These are phyloP conservation scores for Cucurbita ficifolia DNA, from an alignment of 306 rosid species.

Conservation along the genomic window DNA sequence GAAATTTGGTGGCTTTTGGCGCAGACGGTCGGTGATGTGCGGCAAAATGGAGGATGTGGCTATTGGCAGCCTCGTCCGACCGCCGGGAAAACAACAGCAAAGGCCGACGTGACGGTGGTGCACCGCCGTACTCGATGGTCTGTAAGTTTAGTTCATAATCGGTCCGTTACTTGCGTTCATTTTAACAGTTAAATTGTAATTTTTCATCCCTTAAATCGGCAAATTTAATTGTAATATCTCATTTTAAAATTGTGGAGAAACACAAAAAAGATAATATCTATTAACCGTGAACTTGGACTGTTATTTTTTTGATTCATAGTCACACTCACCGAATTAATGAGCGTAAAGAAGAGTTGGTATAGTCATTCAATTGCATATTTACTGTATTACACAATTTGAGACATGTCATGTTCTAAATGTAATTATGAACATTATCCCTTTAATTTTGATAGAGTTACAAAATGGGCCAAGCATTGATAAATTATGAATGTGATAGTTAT, in stretches of 20 bases:
- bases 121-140: background rate
- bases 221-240: too few species aligned
- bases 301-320: background rate
- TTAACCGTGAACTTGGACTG: too few species aligned
- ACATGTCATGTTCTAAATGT: background rate
- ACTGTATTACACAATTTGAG: background rate
- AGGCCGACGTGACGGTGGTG: background rate
- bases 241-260: too few species aligned
- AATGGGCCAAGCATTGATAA: background rate
- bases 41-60: conserved; percentile 1
- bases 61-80: background rate
- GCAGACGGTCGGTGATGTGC: background rate
- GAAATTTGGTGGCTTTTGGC: background rate
- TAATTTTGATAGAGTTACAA: background rate
- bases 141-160: background rate
- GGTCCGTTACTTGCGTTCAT: background rate
- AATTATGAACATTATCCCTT: background rate
- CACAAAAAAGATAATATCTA: too few species aligned
- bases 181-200: too few species aligned
- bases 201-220: too few species aligned
- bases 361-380: background rate
- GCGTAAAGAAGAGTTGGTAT: background rate
- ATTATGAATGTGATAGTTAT: background rate
- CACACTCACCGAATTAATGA: background rate
- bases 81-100: background rate